phyloP scores from a whole-genome alignment of 139 green algal species.

The Bryopsis sp. region DNA sequence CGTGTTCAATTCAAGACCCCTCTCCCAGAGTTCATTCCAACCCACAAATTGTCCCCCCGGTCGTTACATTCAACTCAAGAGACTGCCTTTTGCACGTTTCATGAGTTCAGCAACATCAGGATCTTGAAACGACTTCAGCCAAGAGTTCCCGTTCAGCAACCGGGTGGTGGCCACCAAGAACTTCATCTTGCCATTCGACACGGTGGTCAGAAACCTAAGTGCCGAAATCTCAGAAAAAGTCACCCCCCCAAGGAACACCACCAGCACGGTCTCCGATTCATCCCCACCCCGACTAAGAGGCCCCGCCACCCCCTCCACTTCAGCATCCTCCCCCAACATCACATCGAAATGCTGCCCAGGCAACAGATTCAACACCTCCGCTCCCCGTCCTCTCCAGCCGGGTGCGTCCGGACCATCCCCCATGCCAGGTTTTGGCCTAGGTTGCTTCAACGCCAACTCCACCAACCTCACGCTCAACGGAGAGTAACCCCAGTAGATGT shows the following conservation, averaged over 20 bases:
- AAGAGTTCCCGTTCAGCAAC: constrained; percentile 61
- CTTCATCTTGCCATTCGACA: constrained; percentile 37
- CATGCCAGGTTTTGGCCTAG: constrained; percentile 17
- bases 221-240: constrained; percentile 83
- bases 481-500: constrained; percentile 64
- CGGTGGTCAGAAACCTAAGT: constrained; percentile 57
- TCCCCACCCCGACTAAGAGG: neutral
- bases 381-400: constrained; percentile 24
- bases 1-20: no score
- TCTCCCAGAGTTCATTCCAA: no score
- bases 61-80: no score
- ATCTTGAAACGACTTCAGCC: constrained; percentile 49
- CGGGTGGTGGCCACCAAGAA: constrained; percentile 77
- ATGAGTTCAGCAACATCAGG: neutral
- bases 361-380: constrained; percentile 49
- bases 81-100: constrained; percentile 5
- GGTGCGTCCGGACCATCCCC: neutral
- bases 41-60: no score
- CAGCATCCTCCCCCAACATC: constrained; percentile 8
- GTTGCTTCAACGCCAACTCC: constrained; percentile 48
- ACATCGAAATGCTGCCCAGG: constrained; percentile 69
- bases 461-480: constrained; percentile 78
- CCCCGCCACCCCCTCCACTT: constrained; percentile 8
- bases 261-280: constrained; percentile 45
- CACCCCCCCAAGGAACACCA: constrained; percentile 80